phyloP scores from a whole-genome alignment of 805 yeast genomes.

The Nakazawaea laoshanensis region DNA sequence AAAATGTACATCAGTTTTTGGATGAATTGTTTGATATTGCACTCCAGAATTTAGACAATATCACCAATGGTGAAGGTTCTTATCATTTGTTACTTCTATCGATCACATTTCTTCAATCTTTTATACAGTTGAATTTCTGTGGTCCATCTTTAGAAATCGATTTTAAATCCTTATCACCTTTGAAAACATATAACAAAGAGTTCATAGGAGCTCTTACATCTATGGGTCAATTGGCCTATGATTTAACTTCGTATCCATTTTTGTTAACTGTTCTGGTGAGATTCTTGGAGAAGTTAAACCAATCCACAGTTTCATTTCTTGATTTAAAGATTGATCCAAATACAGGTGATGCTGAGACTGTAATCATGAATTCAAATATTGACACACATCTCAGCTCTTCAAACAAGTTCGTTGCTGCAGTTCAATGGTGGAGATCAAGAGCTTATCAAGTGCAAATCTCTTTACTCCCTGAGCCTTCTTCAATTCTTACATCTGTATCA shows the following conservation, averaged over 20 bases:
- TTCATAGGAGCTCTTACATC: slow-evolving; percentile 34
- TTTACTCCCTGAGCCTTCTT: slow-evolving; percentile 51
- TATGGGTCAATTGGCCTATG: slow-evolving; percentile 69
- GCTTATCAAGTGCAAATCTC: slow-evolving; percentile 57
- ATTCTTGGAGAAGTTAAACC: slow-evolving; percentile 32
- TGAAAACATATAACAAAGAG: slow-evolving; percentile 2
- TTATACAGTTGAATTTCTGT: slow-evolving; percentile 70
- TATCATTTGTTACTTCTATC: slow-evolving; percentile 29
- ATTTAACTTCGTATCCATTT: slow-evolving; percentile 42
- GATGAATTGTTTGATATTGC: not conserved
- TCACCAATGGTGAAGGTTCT: too few relatives aligned
- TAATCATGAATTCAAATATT: slow-evolving; percentile 15
- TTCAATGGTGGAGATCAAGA: slow-evolving; percentile 73
- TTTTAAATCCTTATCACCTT: slow-evolving; percentile 7
- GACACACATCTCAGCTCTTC: slow-evolving; percentile 3
- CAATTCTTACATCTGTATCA: slow-evolving; percentile 30
- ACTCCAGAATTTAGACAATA: too few relatives aligned
- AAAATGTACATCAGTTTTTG: not conserved
- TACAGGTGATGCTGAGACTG: slow-evolving; percentile 15
- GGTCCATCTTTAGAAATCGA: slow-evolving; percentile 58
- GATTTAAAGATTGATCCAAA: slow-evolving; percentile 8
- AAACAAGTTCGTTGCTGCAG: slow-evolving; percentile 30
- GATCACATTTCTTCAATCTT: slow-evolving; percentile 56
- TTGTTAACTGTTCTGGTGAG: slow-evolving; percentile 34
- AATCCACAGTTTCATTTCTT: slow-evolving; percentile 20